Percentiles rank a stretch among this genome's conserved stretches.
Evolutionary conservation across 768 basidiomycete species (phyloP).

Genomic region (Heimioporus sp.): DNA sequence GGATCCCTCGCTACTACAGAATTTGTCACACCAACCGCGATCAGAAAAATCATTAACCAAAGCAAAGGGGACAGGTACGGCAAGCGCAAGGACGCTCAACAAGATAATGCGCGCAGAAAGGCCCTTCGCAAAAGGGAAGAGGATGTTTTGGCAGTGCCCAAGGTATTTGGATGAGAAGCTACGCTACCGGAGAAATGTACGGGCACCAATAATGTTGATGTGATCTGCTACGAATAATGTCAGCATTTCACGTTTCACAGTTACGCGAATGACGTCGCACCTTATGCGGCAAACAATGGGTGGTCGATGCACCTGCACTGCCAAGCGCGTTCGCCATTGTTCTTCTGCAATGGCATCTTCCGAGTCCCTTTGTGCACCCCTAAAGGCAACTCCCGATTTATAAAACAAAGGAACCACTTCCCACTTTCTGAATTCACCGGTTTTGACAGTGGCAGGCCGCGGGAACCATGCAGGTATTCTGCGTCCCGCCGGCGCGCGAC

Average conservation of each 20-base stretch:
- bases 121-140: constrained; percentile 64
- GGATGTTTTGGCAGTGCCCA: constrained; percentile 78
- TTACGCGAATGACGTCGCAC: background rate
- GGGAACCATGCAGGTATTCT: background rate
- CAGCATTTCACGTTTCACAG: background rate
- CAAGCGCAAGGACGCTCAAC: constrained; percentile 74
- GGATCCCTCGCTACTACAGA: constrained; percentile 44
- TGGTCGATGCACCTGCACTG: background rate
- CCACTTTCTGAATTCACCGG: background rate
- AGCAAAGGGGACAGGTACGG: constrained; percentile 82
- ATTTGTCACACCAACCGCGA: constrained; percentile 86
- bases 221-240: background rate
- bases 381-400: constrained; percentile 25
- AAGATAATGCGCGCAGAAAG: constrained; percentile 61
- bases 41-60: constrained; percentile 66
- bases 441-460: background rate
- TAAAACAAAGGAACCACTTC: constrained; percentile 24
- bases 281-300: constrained; percentile 17
- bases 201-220: background rate
- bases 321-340: constrained; percentile 32
- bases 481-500: constrained; percentile 1
- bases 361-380: constrained; percentile 25
- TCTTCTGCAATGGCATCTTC: constrained; percentile 11
- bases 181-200: background rate
- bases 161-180: constrained; percentile 77